These are phyloP conservation scores for Xylariaceae sp. DNA, from an alignment of 2,329 filamentous ascomycete genomes.

Conservation along the genomic window DNA sequence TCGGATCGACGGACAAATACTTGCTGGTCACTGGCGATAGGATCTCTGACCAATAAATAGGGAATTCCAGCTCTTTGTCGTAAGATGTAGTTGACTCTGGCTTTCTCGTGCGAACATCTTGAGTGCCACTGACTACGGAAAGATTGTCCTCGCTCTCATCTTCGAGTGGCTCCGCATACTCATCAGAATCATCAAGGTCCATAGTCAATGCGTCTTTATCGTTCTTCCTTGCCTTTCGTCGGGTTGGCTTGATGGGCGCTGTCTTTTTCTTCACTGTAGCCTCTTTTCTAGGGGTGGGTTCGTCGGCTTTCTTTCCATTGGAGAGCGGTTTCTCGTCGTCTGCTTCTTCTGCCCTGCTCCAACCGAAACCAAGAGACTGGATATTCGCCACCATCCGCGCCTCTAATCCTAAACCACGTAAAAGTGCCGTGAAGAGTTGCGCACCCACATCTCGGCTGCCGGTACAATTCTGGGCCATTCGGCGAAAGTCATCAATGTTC, in stretches of 20 bases:
- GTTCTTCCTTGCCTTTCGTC: conserved; percentile 20
- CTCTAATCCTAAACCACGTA: conserved; percentile 78
- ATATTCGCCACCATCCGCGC: conserved; percentile 78
- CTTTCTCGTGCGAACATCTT: conserved; percentile 39
- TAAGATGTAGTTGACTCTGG: conserved; percentile 45
- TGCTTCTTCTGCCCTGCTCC: conserved; percentile 81
- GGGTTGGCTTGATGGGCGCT: conserved; percentile 20
- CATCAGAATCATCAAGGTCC: conserved; percentile 42
- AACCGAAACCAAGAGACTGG: conserved; percentile 85
- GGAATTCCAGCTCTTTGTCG: conserved; percentile 75
- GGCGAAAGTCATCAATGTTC: conserved; percentile 64
- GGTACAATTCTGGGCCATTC: conserved; percentile 62
- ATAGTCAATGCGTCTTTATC: conserved; percentile 26
- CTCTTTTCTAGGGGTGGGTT: conserved; percentile 35
- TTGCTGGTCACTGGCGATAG: conserved; percentile 77
- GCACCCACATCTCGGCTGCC: conserved; percentile 86
- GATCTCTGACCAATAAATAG: conserved; percentile 91
- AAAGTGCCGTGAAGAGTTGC: conserved; percentile 82
- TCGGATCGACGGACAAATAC: conserved; percentile 73
- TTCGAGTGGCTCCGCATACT: conserved; percentile 43
- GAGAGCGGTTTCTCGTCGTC: conserved; percentile 43
- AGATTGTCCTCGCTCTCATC: conserved; percentile 57
- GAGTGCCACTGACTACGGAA: conserved; percentile 55
- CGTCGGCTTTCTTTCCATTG: conserved; percentile 13
- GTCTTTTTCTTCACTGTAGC: conserved; percentile 19